Base-by-base conservation (phyloP, 345 rosid genomes). In the Clarkia xantiana region DNA sequence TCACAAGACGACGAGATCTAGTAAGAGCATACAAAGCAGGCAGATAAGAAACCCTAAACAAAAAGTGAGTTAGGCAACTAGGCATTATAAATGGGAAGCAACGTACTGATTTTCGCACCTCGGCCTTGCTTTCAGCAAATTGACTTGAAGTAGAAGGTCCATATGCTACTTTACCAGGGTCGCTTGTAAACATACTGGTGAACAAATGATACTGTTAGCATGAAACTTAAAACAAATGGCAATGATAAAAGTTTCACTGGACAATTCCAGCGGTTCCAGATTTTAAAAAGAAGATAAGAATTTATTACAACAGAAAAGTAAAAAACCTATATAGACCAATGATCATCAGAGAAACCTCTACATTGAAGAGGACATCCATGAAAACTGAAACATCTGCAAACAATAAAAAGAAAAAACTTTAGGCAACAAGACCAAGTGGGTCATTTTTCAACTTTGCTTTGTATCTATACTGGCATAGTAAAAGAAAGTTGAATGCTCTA, bases 271-370 rank as follows among this genome's bases (percentile, higher is more conserved):
- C 5, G 36, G 8, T 29, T 29, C 36, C 1, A 0, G 9, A 29
- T 29, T 29, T 29, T 29, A 51, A 43, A 52, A 4, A 2, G 10
- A 34, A 4, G 29, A 43, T 34, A 15, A 3, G 41, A 34, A 22
- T 14, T 52, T 9, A 9, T 10, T 20, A 46, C 51, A 36, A 49
- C 22, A 53, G 52, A 40, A 13, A n/a, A 23, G 51, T 46, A 14
- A 64, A 64, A 60, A 62, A 81, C 88, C 84, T 65, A 53, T 49
- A 63, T 45, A 77, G 44, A 53, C 84, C 88, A 51, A 71, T 58
- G 10, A 69, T 23, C 34, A 75, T 67, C 68, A 77, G 19, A 13
- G 51, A 56, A 49, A 73, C 65, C 69, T 69, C 73, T 57, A 18
- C 56, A 61, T 65, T 73, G 59, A 81, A 71, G 53, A 67, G 14